Evolutionary conservation across 768 basidiomycete species (phyloP), one percentile per base, ranked within the genome.

Genomic region (Tubosaeta brunneosetosa): DNA sequence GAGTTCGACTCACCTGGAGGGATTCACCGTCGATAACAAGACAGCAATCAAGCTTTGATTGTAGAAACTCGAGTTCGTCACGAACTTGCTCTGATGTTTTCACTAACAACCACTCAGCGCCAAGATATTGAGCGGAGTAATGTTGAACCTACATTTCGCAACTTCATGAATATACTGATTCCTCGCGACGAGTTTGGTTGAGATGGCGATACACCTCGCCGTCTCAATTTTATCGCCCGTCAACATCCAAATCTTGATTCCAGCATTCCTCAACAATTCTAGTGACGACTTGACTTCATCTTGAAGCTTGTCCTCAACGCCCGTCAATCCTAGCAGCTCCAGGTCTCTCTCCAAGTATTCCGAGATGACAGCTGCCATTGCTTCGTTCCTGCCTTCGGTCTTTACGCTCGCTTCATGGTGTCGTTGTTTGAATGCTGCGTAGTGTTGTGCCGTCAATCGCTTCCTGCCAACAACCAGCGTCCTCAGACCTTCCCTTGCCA

Each of bases 171-270:
- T 97, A 66, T 97, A 97, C 69, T 99, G 97, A 62, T 93, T 93
- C 61, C 97, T 79, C 22, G 91, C 87, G 8, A 98, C 97, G 47
- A 98, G 74, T 67, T 98, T 98, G 7, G 91, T 97, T 34, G 94
- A 97, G 57, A 98, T 93, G 5, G 95, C 94, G 64, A 99, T 99
- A 70, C 94, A 95, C 34, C 94, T 86, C 5, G 97, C 97, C 3
- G 97, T 99, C 75, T 99, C 97, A 46, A 98, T 92, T 75, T 98
- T 99, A 71, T 99, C 97, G 1, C 97, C 95, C 0, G 97, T 99
- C 61, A 98, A 76, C 97, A 98, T 98, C 97, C 97, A 99, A 53
- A 99, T 98, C 78, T 91, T 97, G 71, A 99, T 85, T 4, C 95
- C 95, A 0, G 95, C 97, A 66, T 98, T 98, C 59, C 94, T 75